A percentile compares a stretch with the other conserved stretches of the same genome.
Conservation (phyloP, 768 basidiomycete genomes). For the Infundibulicybe gibba region DNA sequence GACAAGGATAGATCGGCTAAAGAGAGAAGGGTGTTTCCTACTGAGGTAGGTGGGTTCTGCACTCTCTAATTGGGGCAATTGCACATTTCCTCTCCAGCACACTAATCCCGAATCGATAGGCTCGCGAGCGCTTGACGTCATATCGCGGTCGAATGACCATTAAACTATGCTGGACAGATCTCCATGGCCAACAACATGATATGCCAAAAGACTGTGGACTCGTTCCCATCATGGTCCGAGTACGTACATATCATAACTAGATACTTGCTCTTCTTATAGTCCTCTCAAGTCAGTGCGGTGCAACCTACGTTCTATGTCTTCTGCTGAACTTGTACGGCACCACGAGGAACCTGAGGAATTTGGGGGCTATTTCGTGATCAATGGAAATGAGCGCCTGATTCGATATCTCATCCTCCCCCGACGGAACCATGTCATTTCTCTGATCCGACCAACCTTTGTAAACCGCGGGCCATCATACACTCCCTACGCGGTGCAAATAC, state of each 20-base stretch:
- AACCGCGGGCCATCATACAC: conserved; percentile 96
- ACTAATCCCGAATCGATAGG: conserved; percentile 39
- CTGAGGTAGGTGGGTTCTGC: conserved; percentile 56
- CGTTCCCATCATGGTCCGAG: conserved; percentile 95
- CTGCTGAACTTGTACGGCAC: conserved; percentile 80
- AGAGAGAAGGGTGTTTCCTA: conserved; percentile 81
- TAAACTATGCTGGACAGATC: conserved; percentile 81
- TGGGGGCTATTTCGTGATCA: conserved; percentile 97
- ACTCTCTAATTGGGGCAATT: too few species aligned
- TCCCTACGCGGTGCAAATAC: conserved; percentile 90
- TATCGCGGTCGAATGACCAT: conserved; percentile 90
- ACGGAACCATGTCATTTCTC: conserved; percentile 91
- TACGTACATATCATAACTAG: conserved; percentile 34
- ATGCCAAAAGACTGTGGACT: conserved; percentile 86
- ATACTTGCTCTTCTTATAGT: not conserved
- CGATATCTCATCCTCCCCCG: conserved; percentile 96
- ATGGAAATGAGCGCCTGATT: conserved; percentile 98
- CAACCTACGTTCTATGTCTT: conserved; percentile 82
- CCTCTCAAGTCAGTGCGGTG: conserved; percentile 77
- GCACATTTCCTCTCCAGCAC: conserved; percentile 9
- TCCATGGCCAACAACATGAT: conserved; percentile 62
- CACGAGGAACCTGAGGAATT: conserved; percentile 99
- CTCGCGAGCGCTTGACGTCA: conserved; percentile 88
- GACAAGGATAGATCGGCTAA: conserved; percentile 74
- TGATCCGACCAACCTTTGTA: conserved; percentile 85